phyloP scores from a whole-genome alignment of 495 filamentous ascomycete genomes.

The Aspergillus nanangensis region DNA sequence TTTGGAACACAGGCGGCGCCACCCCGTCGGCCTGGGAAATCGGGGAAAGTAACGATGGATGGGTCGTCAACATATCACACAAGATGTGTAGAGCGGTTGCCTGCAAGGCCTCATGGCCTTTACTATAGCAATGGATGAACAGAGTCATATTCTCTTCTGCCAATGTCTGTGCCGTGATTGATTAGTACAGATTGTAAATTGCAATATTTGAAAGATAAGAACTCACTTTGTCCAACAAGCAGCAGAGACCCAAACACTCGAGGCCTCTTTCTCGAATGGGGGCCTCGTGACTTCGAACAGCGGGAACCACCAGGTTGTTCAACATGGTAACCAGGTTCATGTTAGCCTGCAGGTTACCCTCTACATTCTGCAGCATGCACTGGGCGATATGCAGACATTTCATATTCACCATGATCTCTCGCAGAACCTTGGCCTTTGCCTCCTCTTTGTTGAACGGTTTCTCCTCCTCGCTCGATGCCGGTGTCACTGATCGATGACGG shows the following conservation, averaged over 20 bases:
- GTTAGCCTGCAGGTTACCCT: conserved; percentile 80
- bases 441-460: conserved; percentile 60
- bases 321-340: conserved; percentile 87
- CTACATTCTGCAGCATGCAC: conserved; percentile 91
- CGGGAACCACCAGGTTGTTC: conserved; percentile 93
- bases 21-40: conserved; percentile 36
- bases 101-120: conserved; percentile 85
- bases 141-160: conserved; percentile 90
- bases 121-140: conserved; percentile 93
- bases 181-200: too few species aligned
- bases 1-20: conserved; percentile 41
- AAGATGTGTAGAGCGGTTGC: conserved; percentile 86
- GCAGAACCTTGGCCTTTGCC: conserved; percentile 74
- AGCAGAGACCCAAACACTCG: conserved; percentile 83
- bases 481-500: conserved; percentile 34
- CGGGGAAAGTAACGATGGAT: conserved; percentile 67
- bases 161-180: too few species aligned
- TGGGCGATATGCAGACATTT: conserved; percentile 97
- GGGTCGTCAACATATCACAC: conserved; percentile 86
- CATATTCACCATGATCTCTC: conserved; percentile 93
- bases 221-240: conserved; percentile 76
- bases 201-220: conserved; percentile 7
- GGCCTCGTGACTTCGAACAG: conserved; percentile 87
- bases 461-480: conserved; percentile 41
- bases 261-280: conserved; percentile 88